Base-by-base conservation (phyloP, 345 rosid species). In the Schrenkiella parvula region DNA sequence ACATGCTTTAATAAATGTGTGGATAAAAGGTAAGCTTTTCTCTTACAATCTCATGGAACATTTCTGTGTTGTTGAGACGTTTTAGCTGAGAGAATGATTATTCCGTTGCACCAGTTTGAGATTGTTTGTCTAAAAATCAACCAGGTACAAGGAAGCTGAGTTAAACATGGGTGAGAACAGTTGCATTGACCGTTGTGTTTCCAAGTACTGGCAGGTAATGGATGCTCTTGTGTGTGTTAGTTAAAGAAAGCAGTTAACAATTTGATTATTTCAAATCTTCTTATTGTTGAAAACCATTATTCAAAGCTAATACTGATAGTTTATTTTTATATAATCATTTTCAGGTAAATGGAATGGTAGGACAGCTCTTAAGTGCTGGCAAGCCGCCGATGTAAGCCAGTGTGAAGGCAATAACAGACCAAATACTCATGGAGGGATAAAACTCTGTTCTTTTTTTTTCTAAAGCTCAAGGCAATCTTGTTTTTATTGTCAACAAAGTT, bases 111-210 rank as follows among this genome's bases (percentile, higher is more conserved):
- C 17, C 11, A 2, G 28, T 37, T 46, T 69, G 31, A 68, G 2
- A 25, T 34, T 23, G 21, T 29, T 31, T 51, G 57, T 38, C 65
- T 28, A 13, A 29, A 23, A 38, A 55, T 26, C 57, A 46, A 47
- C 52, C 64, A 95, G 99, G 88, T 92, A 86, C 84, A 92, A 89
- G 83, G 99, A 95, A 64, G 53, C 86, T 19, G 99, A 95, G 86
- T 82, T 95, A 55, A 95, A 92, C 81, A 92, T 90, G 98, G 99
- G 97, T 58, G 99, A 95, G 79, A 95, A 90, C 68, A 95, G 91
- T 64, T 95, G 99, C 92, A 92, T 95, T 38, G 98, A 95, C 75
- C 96, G 99, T 56, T 95, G 98, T 73, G 98, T 88, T 74, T 84
- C 97, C 37, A 92, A 92, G 65, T 95, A 95, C 79, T 89, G 92